Evolutionary conservation across 345 rosid genomes (phyloP).

Genomic region (Moricandia arvensis): DNA sequence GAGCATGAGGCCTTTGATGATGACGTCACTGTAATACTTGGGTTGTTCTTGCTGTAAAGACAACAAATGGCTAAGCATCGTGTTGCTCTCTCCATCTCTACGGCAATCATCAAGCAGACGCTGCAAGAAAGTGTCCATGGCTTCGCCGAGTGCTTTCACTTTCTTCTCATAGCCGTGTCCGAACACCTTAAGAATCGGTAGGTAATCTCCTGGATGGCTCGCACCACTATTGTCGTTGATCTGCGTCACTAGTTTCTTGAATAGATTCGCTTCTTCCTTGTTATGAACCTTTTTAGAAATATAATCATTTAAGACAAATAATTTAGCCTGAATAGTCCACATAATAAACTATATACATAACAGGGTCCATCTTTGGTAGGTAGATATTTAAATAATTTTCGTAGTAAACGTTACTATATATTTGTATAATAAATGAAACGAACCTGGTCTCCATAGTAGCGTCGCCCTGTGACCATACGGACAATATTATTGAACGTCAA

Average conservation of each 20-base stretch:
- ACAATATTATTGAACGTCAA: constrained; percentile 40
- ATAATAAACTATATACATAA: neutral
- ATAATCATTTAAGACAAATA: neutral
- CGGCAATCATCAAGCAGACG: constrained; percentile 43
- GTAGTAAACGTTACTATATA: neutral
- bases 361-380: neutral
- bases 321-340: neutral
- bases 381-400: neutral
- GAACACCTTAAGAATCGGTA: constrained; percentile 43
- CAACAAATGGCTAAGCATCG: constrained; percentile 48
- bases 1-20: constrained; percentile 52
- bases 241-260: constrained; percentile 29
- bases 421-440: neutral
- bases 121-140: constrained; percentile 38
- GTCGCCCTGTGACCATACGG: constrained; percentile 43
- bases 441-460: constrained; percentile 39
- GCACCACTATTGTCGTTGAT: constrained; percentile 21
- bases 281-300: constrained; percentile 22
- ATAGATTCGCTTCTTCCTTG: constrained; percentile 31
- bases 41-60: constrained; percentile 42
- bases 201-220: constrained; percentile 39
- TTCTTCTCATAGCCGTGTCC: constrained; percentile 31
- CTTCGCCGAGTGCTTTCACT: constrained; percentile 26
- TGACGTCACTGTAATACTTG: constrained; percentile 43
- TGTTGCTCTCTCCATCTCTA: constrained; percentile 33